These are phyloP conservation scores for Pelargonium myrrhifolium DNA, from an alignment of 441 rosid species.

Conservation along the genomic window DNA sequence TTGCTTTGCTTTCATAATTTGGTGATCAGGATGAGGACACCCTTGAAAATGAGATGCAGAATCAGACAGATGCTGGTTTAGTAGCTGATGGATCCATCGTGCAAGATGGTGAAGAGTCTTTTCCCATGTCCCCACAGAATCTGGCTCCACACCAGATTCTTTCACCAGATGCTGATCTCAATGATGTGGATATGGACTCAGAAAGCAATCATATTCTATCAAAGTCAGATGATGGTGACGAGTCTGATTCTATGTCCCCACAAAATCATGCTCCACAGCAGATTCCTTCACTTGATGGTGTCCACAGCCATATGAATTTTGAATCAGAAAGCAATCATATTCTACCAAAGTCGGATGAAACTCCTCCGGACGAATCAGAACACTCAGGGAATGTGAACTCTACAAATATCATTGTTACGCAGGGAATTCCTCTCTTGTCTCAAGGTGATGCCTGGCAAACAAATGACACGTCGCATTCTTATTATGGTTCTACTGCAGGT, in stretches of 20 bases:
- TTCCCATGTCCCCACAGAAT: constrained; percentile 35
- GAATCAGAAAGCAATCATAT: constrained; percentile 34
- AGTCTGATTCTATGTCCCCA: constrained; percentile 40
- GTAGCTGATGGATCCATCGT: constrained; percentile 23
- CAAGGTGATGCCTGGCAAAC: constrained; percentile 58
- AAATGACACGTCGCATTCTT: constrained; percentile 40
- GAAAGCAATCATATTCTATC: constrained; percentile 31
- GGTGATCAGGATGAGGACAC: constrained; percentile 25
- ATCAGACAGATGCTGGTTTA: constrained; percentile 23
- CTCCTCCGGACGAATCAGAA: constrained; percentile 31
- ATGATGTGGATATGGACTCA: constrained; percentile 29
- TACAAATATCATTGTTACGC: constrained; percentile 35
- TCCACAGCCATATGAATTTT: constrained; percentile 27
- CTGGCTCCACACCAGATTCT: constrained; percentile 42
- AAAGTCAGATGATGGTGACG: constrained; percentile 28
- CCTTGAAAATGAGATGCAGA: constrained; percentile 16
- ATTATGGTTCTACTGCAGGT: constrained; percentile 40
- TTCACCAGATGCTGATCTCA: constrained; percentile 29
- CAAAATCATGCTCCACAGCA: constrained; percentile 38
- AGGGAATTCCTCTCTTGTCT: constrained; percentile 41
- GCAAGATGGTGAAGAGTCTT: constrained; percentile 42
- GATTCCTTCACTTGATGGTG: constrained; percentile 32
- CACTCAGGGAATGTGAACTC: constrained; percentile 32
- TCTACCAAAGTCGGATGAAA: constrained; percentile 33
- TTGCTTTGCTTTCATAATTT: constrained; percentile 2